Evolutionary conservation across 192 early-diverging fungal species (phyloP), one percentile per base, ranked within the genome.

Genomic region (Glomus cerebriforme): DNA sequence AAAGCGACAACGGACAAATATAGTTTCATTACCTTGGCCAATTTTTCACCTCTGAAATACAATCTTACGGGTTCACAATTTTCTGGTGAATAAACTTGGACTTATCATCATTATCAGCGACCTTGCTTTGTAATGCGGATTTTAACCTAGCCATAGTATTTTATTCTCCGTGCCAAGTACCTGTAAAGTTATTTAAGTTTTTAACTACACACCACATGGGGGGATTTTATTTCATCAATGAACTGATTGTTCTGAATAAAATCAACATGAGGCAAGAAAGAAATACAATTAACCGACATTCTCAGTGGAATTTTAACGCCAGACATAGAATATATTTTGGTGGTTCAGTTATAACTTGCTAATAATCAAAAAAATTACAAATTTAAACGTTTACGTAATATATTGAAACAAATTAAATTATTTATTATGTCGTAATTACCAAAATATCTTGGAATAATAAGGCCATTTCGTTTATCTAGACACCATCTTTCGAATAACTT

Each of bases 191-290:
- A 65, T 15, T 66, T 67, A 65, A 0, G 19, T 19, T 70, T 26
- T 3, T 73, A 59, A 75, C 66, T 59, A 77, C 85, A 35, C 81
- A 96, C 92, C 62, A 99, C 87, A 81, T 98, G 92, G 37, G 95
- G 92, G 8, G 96, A 91, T 32, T 94, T 92, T 63, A 99, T 93
- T 70, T 96, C 96, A 78, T 99, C 93, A 80, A 99, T 99, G 82
- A 99, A 99, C 79, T 93, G 87, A 66, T 92, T 93, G 85, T 99
- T 99, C 84, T 99, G 96, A 9, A 92, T 90, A 80, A 92, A 98
- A 83, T 99, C 98, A 19, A 99, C 98, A 77, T 99, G 97, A 1
- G 98, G 97, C 9, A 95, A 96, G 83, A 99, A 99, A 5, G 97
- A 97, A 15, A 99, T 93, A 84, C 96, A 98, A 67, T 96, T 92